Percentiles rank a stretch among this genome's conserved stretches.
These are phyloP conservation scores for Ophiocordyceps camponoti-floridani DNA, from an alignment of 2,329 filamentous ascomycete genomes.

Conservation along the genomic window DNA sequence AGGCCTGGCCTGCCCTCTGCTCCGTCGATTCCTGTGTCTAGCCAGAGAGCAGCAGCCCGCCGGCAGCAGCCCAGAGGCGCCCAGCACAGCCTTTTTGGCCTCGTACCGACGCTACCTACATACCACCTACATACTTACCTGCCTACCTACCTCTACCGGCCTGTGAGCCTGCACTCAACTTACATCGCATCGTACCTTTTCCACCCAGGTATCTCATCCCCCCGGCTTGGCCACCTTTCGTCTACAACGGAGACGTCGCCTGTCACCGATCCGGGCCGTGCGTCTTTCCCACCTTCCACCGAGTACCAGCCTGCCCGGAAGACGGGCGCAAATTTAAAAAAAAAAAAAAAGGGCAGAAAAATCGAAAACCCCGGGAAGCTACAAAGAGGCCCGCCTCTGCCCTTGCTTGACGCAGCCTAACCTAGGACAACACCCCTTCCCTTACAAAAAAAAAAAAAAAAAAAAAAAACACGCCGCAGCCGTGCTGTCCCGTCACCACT, in stretches of 20 bases:
- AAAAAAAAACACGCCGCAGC: background rate
- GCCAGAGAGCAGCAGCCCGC: background rate
- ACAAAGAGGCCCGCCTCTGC: background rate
- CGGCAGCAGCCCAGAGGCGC: background rate
- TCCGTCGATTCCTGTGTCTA: constrained; percentile 15
- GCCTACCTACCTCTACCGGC: no score
- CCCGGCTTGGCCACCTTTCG: background rate
- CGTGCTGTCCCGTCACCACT: background rate
- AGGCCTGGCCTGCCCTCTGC: constrained; percentile 25
- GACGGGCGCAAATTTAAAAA: background rate
- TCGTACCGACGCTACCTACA: background rate
- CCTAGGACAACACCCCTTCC: background rate
- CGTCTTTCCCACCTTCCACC: background rate
- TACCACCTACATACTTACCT: no score
- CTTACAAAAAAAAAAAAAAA: background rate
- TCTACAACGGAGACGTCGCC: background rate
- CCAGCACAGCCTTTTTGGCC: background rate
- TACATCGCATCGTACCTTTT: background rate
- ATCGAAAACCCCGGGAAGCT: background rate
- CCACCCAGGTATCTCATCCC: background rate
- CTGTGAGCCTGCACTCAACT: no score
- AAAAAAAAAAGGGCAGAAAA: background rate
- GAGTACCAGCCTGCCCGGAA: background rate
- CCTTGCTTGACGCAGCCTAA: background rate
- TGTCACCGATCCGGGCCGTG: background rate